phyloP scores from a whole-genome alignment of 2,329 filamentous ascomycete species.

The Exophiala sideris region DNA sequence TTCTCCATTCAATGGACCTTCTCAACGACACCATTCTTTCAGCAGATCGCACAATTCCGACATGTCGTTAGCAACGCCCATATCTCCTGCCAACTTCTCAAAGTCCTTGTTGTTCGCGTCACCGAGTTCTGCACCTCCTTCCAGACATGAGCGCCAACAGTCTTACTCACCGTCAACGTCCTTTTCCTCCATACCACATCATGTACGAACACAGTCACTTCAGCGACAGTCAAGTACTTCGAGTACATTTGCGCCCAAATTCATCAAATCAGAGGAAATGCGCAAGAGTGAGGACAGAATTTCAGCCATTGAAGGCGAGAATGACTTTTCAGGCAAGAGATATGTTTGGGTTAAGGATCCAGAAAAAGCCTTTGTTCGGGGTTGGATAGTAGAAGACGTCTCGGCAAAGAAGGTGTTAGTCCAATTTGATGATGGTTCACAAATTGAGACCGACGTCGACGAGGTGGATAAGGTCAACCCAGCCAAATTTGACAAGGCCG shows the following conservation, averaged over 20 bases:
- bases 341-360: slow-evolving; percentile 96
- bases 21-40: slow-evolving; percentile 79
- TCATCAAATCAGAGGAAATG: slow-evolving; percentile 85
- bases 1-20: slow-evolving; percentile 55
- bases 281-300: slow-evolving; percentile 55
- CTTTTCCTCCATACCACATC: slow-evolving; percentile 40
- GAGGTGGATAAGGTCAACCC: slow-evolving; percentile 98
- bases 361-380: slow-evolving; percentile 82
- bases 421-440: slow-evolving; percentile 88
- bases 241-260: slow-evolving; percentile 88
- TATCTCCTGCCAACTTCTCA: slow-evolving; percentile 50
- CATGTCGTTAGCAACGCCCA: slow-evolving; percentile 26
- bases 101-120: slow-evolving; percentile 72
- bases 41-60: slow-evolving; percentile 62
- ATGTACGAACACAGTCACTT: slow-evolving; percentile 50
- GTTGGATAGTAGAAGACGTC: slow-evolving; percentile 83
- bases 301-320: slow-evolving; percentile 85
- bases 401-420: slow-evolving; percentile 69
- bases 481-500: slow-evolving; percentile 98
- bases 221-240: slow-evolving; percentile 64
- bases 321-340: slow-evolving; percentile 96
- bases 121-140: slow-evolving; percentile 44
- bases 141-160: slow-evolving; percentile 64
- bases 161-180: slow-evolving; percentile 61
- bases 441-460: slow-evolving; percentile 81